Conservation (phyloP, 140 eudicot genomes). For the Anethum foeniculum region DNA sequence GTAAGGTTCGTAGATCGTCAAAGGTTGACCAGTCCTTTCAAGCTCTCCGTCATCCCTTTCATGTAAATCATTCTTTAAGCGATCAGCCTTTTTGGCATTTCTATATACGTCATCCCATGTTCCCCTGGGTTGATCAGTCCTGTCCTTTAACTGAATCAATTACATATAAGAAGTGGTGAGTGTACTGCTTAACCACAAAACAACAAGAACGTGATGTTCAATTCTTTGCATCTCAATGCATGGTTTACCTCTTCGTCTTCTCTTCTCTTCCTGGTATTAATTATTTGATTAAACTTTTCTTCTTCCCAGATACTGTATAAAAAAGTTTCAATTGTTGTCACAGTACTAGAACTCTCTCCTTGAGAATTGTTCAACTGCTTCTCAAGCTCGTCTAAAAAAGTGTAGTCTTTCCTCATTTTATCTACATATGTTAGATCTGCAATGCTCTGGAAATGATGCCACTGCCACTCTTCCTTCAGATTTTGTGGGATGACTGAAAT, state of each 20-base stretch:
- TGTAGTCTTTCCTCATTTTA: conserved; percentile 27
- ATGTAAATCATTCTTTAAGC: conserved; percentile 64
- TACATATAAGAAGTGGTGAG: not conserved
- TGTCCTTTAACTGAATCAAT: conserved; percentile 71
- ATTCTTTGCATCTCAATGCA: not conserved
- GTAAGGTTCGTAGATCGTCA: conserved; percentile 87
- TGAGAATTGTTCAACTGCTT: conserved; percentile 33
- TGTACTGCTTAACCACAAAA: not conserved
- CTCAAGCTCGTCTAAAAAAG: conserved; percentile 51
- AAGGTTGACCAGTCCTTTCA: conserved; percentile 78
- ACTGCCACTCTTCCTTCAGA: conserved; percentile 63
- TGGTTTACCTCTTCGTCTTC: conserved; percentile 72
- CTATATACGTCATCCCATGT: conserved; percentile 95
- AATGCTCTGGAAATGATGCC: conserved; percentile 53
- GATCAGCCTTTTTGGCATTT: conserved; percentile 70
- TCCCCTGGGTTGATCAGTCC: conserved; percentile 85
- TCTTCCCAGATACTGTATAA: conserved; percentile 80
- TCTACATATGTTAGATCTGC: conserved; percentile 25
- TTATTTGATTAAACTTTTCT: conserved; percentile 41
- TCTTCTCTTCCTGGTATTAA: conserved; percentile 50
- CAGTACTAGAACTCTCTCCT: conserved; percentile 29
- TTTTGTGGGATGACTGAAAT: conserved; percentile 49
- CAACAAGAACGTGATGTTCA: not conserved
- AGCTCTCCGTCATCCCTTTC: conserved; percentile 98
- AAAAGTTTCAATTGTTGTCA: conserved; percentile 40